Conservation (phyloP, 163 green algal species). For the Chlorella variabilis region DNA sequence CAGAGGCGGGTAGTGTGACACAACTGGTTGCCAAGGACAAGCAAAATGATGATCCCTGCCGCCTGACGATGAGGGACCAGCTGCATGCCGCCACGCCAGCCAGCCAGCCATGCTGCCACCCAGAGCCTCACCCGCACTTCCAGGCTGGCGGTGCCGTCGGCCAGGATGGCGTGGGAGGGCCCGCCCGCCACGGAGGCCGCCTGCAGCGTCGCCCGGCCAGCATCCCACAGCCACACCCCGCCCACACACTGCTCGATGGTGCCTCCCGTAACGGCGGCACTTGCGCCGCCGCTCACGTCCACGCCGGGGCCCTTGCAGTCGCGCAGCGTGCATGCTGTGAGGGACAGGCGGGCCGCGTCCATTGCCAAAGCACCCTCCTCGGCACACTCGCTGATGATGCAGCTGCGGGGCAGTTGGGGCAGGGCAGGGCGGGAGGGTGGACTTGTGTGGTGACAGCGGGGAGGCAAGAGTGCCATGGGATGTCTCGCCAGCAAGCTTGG, state of each 20-base stretch:
- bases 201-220: slow-evolving; percentile 5
- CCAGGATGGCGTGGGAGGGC: slow-evolving; percentile 53
- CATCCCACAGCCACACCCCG: slow-evolving; percentile 70
- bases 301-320: slow-evolving; percentile 66
- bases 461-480: no score
- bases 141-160: slow-evolving; percentile 31
- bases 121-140: slow-evolving; percentile 18
- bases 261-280: neutral
- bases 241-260: slow-evolving; percentile 56
- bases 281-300: slow-evolving; percentile 55
- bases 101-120: no score
- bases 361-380: slow-evolving; percentile 69
- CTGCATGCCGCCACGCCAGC: no score
- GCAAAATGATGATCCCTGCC: no score
- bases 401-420: slow-evolving; percentile 9
- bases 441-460: neutral
- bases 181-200: slow-evolving; percentile 48
- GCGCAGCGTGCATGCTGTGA: slow-evolving; percentile 50
- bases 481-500: no score
- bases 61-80: no score
- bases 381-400: slow-evolving; percentile 47
- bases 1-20: slow-evolving; percentile 7
- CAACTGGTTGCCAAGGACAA: no score
- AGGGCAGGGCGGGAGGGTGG: neutral
- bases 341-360: slow-evolving; percentile 38